Evolutionary conservation across 192 early-diverging fungal genomes (phyloP).

Genomic region (Coemansia sp.): DNA sequence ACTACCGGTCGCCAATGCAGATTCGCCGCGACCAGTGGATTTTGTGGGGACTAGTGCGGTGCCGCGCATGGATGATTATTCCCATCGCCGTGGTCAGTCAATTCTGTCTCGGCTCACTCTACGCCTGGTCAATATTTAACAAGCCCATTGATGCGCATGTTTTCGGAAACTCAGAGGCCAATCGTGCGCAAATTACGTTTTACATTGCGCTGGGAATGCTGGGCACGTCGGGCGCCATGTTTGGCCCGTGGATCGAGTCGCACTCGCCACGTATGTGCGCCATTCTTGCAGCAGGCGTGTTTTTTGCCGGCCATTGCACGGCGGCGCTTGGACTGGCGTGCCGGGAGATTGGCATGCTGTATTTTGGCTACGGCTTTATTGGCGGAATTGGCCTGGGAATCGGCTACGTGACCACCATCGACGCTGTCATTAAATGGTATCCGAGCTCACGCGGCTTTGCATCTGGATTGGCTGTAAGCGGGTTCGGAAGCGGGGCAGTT

Average conservation of each 20-base stretch:
- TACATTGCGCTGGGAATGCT: slow-evolving; percentile 78
- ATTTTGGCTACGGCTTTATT: slow-evolving; percentile 72
- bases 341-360: slow-evolving; percentile 62
- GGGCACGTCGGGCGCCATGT: slow-evolving; percentile 66
- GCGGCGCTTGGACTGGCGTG: slow-evolving; percentile 62
- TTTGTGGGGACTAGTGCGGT: slow-evolving; percentile 51
- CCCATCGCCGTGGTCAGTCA: slow-evolving; percentile 71
- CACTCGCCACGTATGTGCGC: slow-evolving; percentile 69
- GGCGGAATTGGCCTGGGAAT: slow-evolving; percentile 70
- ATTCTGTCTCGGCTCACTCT: slow-evolving; percentile 72
- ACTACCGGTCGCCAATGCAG: slow-evolving; percentile 60
- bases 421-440: slow-evolving; percentile 78
- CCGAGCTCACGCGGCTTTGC: slow-evolving; percentile 73
- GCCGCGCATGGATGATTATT: slow-evolving; percentile 69
- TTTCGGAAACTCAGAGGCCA: slow-evolving; percentile 55
- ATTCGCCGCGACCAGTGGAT: slow-evolving; percentile 59
- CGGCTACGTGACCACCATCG: slow-evolving; percentile 74
- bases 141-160: slow-evolving; percentile 63
- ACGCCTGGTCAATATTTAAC: slow-evolving; percentile 79
- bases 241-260: slow-evolving; percentile 80
- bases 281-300: slow-evolving; percentile 62
- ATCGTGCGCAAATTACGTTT: slow-evolving; percentile 65
- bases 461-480: slow-evolving; percentile 73
- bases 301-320: slow-evolving; percentile 68
- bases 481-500: slow-evolving; percentile 74